Conservation (phyloP, 2,329 filamentous ascomycete genomes). For the Pseudogymnoascus sp. region DNA sequence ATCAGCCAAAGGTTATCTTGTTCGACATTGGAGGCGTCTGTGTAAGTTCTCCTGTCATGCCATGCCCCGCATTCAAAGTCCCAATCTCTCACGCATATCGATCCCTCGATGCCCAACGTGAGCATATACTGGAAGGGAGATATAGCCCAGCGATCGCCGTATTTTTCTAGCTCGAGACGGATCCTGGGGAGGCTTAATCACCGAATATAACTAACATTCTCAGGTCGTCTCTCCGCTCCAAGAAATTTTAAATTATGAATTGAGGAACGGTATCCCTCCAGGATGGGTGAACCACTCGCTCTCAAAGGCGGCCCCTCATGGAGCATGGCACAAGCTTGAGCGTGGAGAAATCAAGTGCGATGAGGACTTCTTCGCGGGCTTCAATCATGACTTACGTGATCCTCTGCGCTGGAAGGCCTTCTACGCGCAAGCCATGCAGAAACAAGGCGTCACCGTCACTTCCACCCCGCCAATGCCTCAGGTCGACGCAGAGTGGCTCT, state of each 20-base stretch:
- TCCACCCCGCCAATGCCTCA: slow-evolving; percentile 56
- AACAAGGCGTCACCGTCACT: slow-evolving; percentile 32
- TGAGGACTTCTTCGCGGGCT: slow-evolving; percentile 64
- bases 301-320: slow-evolving; percentile 65
- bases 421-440: slow-evolving; percentile 40
- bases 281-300: slow-evolving; percentile 93
- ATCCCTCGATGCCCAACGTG: neutral
- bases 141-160: neutral
- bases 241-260: slow-evolving; percentile 85
- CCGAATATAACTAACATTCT: neutral
- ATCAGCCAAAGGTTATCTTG: slow-evolving; percentile 64
- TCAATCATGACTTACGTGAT: slow-evolving; percentile 65
- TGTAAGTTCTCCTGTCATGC: slow-evolving; percentile 51
- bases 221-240: slow-evolving; percentile 84
- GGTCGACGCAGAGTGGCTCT: slow-evolving; percentile 71
- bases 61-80: neutral
- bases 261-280: slow-evolving; percentile 64
- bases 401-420: slow-evolving; percentile 62
- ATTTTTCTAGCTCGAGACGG: neutral
- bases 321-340: slow-evolving; percentile 84
- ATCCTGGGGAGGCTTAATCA: neutral
- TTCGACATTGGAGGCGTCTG: slow-evolving; percentile 97
- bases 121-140: neutral
- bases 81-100: neutral
- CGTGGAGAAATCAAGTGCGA: slow-evolving; percentile 74